Percentiles rank a stretch among this genome's conserved stretches.
Conservation (phyloP, 768 basidiomycete species). For the Daedalea quercina region DNA sequence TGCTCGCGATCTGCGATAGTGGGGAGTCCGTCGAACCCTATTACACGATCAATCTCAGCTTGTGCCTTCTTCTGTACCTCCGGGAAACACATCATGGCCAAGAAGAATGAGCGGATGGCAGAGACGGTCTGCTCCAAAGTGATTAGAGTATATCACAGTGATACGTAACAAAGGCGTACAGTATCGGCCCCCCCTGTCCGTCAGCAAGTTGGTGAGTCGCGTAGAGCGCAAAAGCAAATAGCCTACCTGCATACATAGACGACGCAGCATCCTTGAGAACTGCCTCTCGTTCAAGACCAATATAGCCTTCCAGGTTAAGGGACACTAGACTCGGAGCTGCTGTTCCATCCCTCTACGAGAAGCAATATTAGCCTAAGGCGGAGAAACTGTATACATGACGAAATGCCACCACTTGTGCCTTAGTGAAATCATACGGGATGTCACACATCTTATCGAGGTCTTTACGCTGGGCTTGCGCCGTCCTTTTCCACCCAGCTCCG, state of each 20-base stretch:
- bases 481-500: slow-evolving; percentile 28
- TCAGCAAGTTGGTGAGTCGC: not conserved
- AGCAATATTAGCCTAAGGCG: not conserved
- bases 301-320: slow-evolving; percentile 7
- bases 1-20: slow-evolving; percentile 20
- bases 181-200: slow-evolving; percentile 15
- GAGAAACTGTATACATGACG: not conserved
- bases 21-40: slow-evolving; percentile 38
- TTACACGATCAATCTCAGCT: slow-evolving; percentile 27
- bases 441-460: slow-evolving; percentile 12
- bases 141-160: not conserved
- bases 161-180: not conserved
- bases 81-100: slow-evolving; percentile 31
- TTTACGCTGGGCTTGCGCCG: slow-evolving; percentile 22
- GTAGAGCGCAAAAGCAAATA: not conserved
- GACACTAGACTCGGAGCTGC: slow-evolving; percentile 15
- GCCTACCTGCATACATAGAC: slow-evolving; percentile 12
- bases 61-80: slow-evolving; percentile 32
- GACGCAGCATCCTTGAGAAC: slow-evolving; percentile 11
- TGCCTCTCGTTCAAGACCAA: slow-evolving; percentile 4
- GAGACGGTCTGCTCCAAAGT: slow-evolving; percentile 23
- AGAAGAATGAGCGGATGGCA: slow-evolving; percentile 23
- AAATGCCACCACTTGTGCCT: slow-evolving; percentile 24
- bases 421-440: slow-evolving; percentile 26
- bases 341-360: slow-evolving; percentile 13